Conservation (phyloP, 1,284 basidiomycete genomes). For the Apiotrichum gracile region DNA sequence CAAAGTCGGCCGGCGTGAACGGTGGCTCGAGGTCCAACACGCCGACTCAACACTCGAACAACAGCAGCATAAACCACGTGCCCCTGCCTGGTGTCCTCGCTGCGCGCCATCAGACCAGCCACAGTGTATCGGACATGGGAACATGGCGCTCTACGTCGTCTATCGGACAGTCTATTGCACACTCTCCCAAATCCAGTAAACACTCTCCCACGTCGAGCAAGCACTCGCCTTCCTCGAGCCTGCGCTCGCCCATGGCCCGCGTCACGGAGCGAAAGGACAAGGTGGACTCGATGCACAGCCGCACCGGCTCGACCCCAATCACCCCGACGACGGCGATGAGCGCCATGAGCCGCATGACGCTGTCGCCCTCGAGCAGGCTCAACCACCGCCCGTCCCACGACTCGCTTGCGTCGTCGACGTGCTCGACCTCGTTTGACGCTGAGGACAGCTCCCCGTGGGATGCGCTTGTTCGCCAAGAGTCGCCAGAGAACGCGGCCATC, state of each 20-base stretch:
- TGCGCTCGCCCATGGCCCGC: background rate
- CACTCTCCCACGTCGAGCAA: background rate
- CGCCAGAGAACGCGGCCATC: background rate
- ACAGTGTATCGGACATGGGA: constrained; percentile 5
- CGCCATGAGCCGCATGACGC: background rate
- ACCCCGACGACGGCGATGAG: background rate
- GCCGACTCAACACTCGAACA: background rate
- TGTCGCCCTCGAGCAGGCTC: background rate
- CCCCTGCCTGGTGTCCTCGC: constrained; percentile 6
- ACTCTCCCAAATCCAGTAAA: background rate
- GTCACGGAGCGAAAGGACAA: background rate
- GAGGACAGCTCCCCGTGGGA: constrained; percentile 10
- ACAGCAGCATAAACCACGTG: background rate
- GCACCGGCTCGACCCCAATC: background rate
- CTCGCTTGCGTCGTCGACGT: constrained; percentile 10
- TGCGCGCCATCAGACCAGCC: constrained; percentile 8
- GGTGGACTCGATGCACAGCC: background rate
- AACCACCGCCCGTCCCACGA: background rate
- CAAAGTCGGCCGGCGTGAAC: background rate
- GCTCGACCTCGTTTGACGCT: background rate
- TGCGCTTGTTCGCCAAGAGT: background rate
- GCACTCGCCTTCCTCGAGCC: background rate
- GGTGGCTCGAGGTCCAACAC: constrained; percentile 2
- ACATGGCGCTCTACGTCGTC: constrained; percentile 1
- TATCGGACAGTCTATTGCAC: too few relatives aligned